Evolutionary conservation across 257 asterid species (phyloP).

Genomic region (Linaria vulgaris): DNA sequence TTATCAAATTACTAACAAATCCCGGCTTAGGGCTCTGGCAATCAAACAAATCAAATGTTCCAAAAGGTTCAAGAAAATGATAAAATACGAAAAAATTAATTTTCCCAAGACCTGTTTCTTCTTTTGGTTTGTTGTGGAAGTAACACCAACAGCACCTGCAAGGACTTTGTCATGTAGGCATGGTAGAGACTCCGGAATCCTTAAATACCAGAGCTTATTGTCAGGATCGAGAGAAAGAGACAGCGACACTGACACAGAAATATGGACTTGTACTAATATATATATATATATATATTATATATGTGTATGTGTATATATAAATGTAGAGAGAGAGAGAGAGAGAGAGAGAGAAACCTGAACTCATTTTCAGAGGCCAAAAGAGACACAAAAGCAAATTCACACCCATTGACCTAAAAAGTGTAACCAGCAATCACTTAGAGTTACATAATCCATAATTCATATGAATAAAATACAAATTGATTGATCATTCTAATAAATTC

Average conservation of each 20-base stretch:
- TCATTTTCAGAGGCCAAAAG: constrained; percentile 75
- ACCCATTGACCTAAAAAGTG: constrained; percentile 63
- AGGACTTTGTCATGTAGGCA: constrained; percentile 73
- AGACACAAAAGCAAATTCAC: constrained; percentile 76
- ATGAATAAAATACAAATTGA: constrained; percentile 19
- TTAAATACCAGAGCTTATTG: constrained; percentile 29
- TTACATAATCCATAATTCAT: constrained; percentile 8
- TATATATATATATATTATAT: neutral
- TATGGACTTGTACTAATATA: neutral
- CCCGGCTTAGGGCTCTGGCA: constrained; percentile 56
- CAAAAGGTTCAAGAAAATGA: constrained; percentile 22
- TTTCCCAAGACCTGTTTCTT: constrained; percentile 67
- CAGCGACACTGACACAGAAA: too few relatives aligned
- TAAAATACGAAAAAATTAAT: constrained; percentile 21
- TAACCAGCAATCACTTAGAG: constrained; percentile 23
- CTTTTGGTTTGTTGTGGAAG: constrained; percentile 48
- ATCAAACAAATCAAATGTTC: constrained; percentile 26
- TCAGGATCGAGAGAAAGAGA: constrained; percentile 22
- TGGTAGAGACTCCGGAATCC: constrained; percentile 66
- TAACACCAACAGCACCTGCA: constrained; percentile 57
- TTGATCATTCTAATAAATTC: neutral
- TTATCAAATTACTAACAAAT: constrained; percentile 65
- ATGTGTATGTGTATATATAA: neutral
- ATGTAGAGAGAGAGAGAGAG: neutral
- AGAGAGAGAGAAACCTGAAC: constrained; percentile 49